These are phyloP conservation scores for Entomortierella parvispora DNA, from an alignment of 192 early-diverging fungal genomes.

Conservation along the genomic window DNA sequence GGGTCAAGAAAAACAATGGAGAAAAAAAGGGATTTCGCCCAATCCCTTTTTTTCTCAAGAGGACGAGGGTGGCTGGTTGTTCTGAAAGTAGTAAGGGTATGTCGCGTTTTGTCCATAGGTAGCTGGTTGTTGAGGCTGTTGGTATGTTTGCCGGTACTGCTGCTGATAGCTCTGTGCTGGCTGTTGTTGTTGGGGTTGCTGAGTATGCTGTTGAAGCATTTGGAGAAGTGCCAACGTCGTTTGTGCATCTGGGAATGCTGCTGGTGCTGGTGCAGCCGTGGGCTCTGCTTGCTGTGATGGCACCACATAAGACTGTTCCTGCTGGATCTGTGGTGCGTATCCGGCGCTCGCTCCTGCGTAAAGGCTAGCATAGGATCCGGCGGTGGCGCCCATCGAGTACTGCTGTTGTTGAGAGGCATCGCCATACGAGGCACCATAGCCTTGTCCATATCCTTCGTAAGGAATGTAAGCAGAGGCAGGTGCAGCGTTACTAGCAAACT, in stretches of 20 bases:
- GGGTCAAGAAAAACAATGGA: too few species aligned
- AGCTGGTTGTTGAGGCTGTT: too few species aligned
- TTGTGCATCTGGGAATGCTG: neutral
- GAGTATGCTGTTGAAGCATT: conserved; percentile 21
- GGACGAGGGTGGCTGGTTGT: too few species aligned
- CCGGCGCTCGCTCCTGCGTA: too few species aligned
- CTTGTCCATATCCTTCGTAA: neutral
- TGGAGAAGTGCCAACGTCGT: conserved; percentile 3
- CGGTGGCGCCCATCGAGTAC: neutral
- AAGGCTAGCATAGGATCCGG: neutral
- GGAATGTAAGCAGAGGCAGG: too few species aligned
- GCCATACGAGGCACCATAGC: neutral
- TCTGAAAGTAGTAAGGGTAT: too few species aligned
- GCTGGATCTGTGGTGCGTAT: neutral
- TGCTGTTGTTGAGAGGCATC: neutral
- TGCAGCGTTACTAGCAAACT: too few species aligned
- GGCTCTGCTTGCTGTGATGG: neutral
- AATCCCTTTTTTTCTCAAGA: too few species aligned
- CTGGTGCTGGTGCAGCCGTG: neutral
- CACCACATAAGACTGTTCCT: too few species aligned
- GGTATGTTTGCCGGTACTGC: conserved; percentile 7
- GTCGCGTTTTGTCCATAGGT: too few species aligned
- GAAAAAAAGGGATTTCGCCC: too few species aligned
- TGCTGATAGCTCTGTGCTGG: conserved; percentile 10
- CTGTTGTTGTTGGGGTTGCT: neutral